phyloP scores from a whole-genome alignment of 352 stramenopile species.

The Pythium utonaiense region DNA sequence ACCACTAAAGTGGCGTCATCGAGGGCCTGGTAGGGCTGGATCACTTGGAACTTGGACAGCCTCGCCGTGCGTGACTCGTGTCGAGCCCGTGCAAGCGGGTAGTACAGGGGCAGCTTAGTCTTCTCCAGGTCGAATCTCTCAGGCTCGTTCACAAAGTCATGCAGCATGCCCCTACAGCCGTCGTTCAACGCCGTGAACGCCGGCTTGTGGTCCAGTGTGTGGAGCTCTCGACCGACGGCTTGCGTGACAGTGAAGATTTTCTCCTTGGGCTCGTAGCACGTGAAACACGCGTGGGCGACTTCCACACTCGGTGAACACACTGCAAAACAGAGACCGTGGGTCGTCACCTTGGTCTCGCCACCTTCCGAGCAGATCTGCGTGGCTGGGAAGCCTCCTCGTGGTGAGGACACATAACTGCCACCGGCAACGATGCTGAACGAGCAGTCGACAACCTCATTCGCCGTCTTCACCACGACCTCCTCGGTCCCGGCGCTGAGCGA shows the following conservation, averaged over 20 bases:
- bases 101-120: slow-evolving; percentile 68
- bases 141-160: slow-evolving; percentile 53
- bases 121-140: slow-evolving; percentile 63
- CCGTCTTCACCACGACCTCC: slow-evolving; percentile 54
- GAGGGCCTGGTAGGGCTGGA: slow-evolving; percentile 61
- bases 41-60: slow-evolving; percentile 56
- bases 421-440: slow-evolving; percentile 55
- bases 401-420: slow-evolving; percentile 22
- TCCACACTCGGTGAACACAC: slow-evolving; percentile 80
- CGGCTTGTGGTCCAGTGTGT: slow-evolving; percentile 65
- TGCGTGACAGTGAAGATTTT: slow-evolving; percentile 69
- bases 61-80: slow-evolving; percentile 36
- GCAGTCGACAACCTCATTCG: slow-evolving; percentile 78
- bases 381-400: slow-evolving; percentile 16
- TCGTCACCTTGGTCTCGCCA: slow-evolving; percentile 56
- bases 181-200: slow-evolving; percentile 73
- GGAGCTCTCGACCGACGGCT: slow-evolving; percentile 51
- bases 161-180: slow-evolving; percentile 66
- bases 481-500: slow-evolving; percentile 51
- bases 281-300: slow-evolving; percentile 75
- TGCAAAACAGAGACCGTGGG: slow-evolving; percentile 65
- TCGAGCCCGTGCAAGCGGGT: slow-evolving; percentile 57
- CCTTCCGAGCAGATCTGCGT: slow-evolving; percentile 81
- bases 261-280: slow-evolving; percentile 76
- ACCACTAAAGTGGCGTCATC: slow-evolving; percentile 52